A percentile compares a stretch with the other conserved stretches of the same genome.
Evolutionary conservation across 495 filamentous ascomycete species (phyloP).

Genomic region (Penicillium angulare): DNA sequence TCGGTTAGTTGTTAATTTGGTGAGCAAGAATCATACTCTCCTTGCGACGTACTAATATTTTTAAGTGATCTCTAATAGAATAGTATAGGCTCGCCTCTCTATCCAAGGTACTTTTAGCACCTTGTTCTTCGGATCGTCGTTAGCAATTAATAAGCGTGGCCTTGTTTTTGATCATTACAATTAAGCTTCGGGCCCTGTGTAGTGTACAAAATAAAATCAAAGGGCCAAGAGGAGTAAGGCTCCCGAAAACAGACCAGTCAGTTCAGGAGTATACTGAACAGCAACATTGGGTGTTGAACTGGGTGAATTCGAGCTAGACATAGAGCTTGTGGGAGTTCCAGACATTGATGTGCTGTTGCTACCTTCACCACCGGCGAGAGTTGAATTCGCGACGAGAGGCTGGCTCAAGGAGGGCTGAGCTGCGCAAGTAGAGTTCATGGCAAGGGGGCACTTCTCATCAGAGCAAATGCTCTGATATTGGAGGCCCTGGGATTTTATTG

Average conservation of each 20-base stretch:
- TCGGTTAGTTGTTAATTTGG: no score
- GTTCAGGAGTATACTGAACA: not conserved
- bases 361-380: constrained; percentile 15
- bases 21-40: no score
- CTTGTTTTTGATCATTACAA: no score
- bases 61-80: no score
- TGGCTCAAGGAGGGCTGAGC: constrained; percentile 5
- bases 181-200: no score
- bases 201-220: no score
- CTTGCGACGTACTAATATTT: no score
- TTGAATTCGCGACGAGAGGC: constrained; percentile 15
- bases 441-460: constrained; percentile 36
- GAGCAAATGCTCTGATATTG: constrained; percentile 47
- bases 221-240: no score
- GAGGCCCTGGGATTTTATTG: constrained; percentile 26
- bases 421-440: constrained; percentile 18
- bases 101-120: no score
- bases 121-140: no score
- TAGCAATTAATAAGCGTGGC: no score
- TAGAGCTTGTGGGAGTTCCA: not conserved
- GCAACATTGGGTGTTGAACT: constrained; percentile 1
- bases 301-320: not conserved
- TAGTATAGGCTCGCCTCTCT: no score
- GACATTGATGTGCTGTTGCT: constrained; percentile 3
- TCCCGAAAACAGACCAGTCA: not conserved